These are phyloP conservation scores for Pseudocercospora crystallina DNA, from an alignment of 2,329 filamentous ascomycete species.

Conservation along the genomic window DNA sequence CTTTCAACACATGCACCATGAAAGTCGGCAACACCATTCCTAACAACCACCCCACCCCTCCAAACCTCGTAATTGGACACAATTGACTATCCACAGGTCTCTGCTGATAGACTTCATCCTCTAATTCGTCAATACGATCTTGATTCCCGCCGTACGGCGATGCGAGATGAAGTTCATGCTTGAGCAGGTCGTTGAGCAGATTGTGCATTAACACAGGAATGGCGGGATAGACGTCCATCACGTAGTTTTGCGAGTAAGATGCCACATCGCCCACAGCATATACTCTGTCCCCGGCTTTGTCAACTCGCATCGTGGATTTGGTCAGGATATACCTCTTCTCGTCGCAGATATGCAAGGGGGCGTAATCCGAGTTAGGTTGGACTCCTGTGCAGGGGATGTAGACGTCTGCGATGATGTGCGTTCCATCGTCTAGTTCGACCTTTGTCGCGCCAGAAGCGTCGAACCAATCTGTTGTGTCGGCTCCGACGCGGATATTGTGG, in stretches of 20 bases:
- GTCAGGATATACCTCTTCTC: constrained; percentile 30
- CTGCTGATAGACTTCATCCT: constrained; percentile 26
- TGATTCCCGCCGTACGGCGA: constrained; percentile 28
- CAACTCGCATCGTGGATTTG: constrained; percentile 31
- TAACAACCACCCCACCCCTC: constrained; percentile 34
- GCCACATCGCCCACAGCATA: constrained; percentile 41
- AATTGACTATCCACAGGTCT: constrained; percentile 22
- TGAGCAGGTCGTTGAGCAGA: constrained; percentile 35
- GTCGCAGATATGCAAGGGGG: constrained; percentile 30
- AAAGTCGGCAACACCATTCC: constrained; percentile 29
- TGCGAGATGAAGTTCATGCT: constrained; percentile 28
- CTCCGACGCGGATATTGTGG: constrained; percentile 31
- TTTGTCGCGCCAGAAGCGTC: constrained; percentile 27
- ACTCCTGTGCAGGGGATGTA: constrained; percentile 39
- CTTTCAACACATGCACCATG: constrained; percentile 34
- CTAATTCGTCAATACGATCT: constrained; percentile 24
- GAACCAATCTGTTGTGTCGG: constrained; percentile 19
- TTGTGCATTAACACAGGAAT: constrained; percentile 38
- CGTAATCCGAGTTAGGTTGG: constrained; percentile 35
- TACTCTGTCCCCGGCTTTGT: constrained; percentile 30
- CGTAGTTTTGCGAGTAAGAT: constrained; percentile 33
- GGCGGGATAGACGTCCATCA: constrained; percentile 37
- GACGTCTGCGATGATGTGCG: constrained; percentile 35
- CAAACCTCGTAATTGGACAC: constrained; percentile 34
- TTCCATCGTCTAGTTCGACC: constrained; percentile 31